These are phyloP conservation scores for Diplocarpon mali DNA, from an alignment of 2,329 filamentous ascomycete species.

Conservation along the genomic window DNA sequence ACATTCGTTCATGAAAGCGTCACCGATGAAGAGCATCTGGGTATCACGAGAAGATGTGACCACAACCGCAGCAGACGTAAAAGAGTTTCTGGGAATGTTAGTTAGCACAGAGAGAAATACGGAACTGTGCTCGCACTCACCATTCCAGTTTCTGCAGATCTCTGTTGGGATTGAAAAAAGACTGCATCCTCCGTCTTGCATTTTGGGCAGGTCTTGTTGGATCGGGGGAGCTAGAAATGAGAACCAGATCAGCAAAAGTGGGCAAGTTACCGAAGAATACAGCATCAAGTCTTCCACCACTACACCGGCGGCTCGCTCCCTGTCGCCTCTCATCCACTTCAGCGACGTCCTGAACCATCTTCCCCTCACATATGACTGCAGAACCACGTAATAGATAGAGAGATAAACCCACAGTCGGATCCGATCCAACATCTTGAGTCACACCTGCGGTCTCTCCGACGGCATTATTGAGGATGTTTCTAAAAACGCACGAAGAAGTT, in stretches of 20 bases:
- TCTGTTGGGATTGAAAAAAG: slow-evolving; percentile 98
- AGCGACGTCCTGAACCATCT: slow-evolving; percentile 1
- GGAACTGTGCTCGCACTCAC: slow-evolving; percentile 41
- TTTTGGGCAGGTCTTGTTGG: slow-evolving; percentile 72
- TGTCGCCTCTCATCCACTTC: slow-evolving; percentile 5
- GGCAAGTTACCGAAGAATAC: slow-evolving; percentile 8
- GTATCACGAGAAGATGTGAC: slow-evolving; percentile 63
- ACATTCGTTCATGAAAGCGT: slow-evolving; percentile 2
- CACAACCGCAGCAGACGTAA: slow-evolving; percentile 89
- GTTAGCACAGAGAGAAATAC: slow-evolving; percentile 5
- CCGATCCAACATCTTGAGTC: slow-evolving; percentile 90
- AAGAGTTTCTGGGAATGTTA: slow-evolving; percentile 61
- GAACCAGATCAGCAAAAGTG: slow-evolving; percentile 30
- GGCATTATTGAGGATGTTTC: slow-evolving; percentile 83
- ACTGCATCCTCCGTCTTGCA: slow-evolving; percentile 87
- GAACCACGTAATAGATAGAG: slow-evolving; percentile 38
- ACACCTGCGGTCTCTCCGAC: slow-evolving; percentile 94
- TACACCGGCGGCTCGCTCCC: neutral
- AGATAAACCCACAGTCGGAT: slow-evolving; percentile 86
- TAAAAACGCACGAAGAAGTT: slow-evolving; percentile 83
- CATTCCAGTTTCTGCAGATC: slow-evolving; percentile 96
- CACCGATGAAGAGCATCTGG: slow-evolving; percentile 6
- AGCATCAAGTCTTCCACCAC: slow-evolving; percentile 9
- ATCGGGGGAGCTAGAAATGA: slow-evolving; percentile 69
- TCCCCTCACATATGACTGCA: slow-evolving; percentile 32